Conservation (phyloP, 768 basidiomycete species). For the Crassisporium funariophilum region DNA sequence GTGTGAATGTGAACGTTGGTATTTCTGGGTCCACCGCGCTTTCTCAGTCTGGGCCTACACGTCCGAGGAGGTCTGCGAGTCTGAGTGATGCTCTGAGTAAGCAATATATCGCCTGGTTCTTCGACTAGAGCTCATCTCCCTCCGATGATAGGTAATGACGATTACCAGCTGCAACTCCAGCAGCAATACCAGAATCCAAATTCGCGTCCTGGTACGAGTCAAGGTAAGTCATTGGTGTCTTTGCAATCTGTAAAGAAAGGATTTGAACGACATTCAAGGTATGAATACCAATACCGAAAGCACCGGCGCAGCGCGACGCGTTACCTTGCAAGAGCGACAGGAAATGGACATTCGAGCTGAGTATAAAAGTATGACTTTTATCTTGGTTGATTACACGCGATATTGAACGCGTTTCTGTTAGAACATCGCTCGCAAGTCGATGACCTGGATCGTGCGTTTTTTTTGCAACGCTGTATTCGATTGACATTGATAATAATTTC, state of each 20-base stretch:
- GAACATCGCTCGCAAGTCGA: conserved; percentile 39
- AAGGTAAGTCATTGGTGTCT: conserved; percentile 23
- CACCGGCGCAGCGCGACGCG: conserved; percentile 36
- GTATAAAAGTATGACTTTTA: conserved; percentile 42
- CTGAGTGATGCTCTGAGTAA: conserved; percentile 64
- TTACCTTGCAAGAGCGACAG: conserved; percentile 40
- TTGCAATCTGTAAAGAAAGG: background rate
- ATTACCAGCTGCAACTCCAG: conserved; percentile 40
- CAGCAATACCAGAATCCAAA: conserved; percentile 34
- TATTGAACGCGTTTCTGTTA: conserved; percentile 18
- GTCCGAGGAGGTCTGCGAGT: conserved; percentile 76
- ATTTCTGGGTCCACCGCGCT: conserved; percentile 27
- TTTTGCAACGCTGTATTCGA: conserved; percentile 9
- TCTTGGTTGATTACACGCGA: conserved; percentile 1
- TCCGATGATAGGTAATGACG: conserved; percentile 28
- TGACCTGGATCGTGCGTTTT: conserved; percentile 44
- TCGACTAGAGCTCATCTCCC: conserved; percentile 9
- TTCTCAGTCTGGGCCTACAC: conserved; percentile 45
- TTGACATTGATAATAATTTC: conserved; percentile 12
- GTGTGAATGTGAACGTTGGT: conserved; percentile 23
- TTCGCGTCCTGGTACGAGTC: conserved; percentile 38
- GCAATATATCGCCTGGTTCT: conserved; percentile 20
- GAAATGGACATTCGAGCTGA: conserved; percentile 46
- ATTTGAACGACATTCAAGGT: conserved; percentile 14
- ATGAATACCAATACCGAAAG: conserved; percentile 31